Evolutionary conservation across 164 flowering plant species (phyloP), one percentile per base, ranked within the genome.

Genomic region (Magnolia changhungtana): DNA sequence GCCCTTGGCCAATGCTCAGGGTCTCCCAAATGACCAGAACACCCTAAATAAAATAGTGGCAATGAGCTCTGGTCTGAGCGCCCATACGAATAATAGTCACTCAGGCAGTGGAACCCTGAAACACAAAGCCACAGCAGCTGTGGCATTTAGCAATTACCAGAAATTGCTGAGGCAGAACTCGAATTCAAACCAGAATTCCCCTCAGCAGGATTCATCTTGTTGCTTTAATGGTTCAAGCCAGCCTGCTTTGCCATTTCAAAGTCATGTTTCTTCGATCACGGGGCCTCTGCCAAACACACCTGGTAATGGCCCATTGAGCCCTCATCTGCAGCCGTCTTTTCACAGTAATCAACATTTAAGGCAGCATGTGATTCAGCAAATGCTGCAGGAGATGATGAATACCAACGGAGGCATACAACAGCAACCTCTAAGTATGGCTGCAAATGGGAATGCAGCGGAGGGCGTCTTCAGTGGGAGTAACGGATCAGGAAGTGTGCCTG

Each of bases 291-390:
- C 83, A 78, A 85, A 77, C 73, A 66, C 77, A 37, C 82, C 89
- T 14, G 81, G 21, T 2, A 84, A 85, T 77, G 89, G 92, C 58
- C 83, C 84, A 55, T 81, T 88, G 72, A 84, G 82, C 76, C 79
- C 88, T 1, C 85, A 78, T 69, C 86, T 81, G 23, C 72, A 70
- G 72, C 59, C 8, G 18, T 5, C 72, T 11, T 49, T 45, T 14
- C 88, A 81, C 71, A 92, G 80, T 79, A 87, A 81, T 76, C 95
- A 81, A 80, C 84, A 86, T 50, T 52, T 91, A 66, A 92, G 87
- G 72, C 94, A 88, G 72, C 98, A 89, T 52, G 84, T 90, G 90
- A 84, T 93, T 71, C 98, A 93, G 80, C 97, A 90, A 69, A 70
- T 91, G 71, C 83, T 91, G 78, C 97, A 92, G 75, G 91, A 90